Conservation (phyloP, 2,329 filamentous ascomycete species). For the Leptographium wingfieldii region DNA sequence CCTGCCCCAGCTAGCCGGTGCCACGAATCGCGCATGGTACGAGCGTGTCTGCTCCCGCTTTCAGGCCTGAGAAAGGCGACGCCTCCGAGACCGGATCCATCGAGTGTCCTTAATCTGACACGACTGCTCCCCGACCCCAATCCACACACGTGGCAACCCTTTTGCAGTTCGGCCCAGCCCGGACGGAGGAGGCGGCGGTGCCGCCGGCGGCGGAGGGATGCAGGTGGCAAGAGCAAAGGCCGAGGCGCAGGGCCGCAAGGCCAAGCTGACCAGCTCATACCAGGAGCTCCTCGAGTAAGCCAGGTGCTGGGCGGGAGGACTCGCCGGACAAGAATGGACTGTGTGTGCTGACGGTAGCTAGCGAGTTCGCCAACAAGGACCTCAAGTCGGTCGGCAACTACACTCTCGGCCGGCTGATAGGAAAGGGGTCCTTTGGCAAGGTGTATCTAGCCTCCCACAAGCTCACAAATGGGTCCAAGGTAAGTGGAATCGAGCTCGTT, state of each 20-base stretch:
- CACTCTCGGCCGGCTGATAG: conserved; percentile 77
- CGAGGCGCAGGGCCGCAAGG: conserved; percentile 48
- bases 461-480: conserved; percentile 96
- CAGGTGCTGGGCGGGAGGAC: no score
- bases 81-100: no score
- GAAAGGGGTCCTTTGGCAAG: conserved; percentile 96
- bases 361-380: conserved; percentile 88
- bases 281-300: conserved; percentile 86
- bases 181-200: not conserved
- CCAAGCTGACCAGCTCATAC: conserved; percentile 89
- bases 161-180: no score
- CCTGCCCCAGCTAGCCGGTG: no score
- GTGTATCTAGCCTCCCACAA: conserved; percentile 95
- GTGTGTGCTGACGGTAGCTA: conserved; percentile 23
- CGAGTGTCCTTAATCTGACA: not conserved
- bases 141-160: not conserved
- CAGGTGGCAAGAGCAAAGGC: conserved; percentile 42
- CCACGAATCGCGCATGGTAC: no score
- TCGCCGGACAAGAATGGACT: not conserved
- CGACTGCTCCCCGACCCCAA: not conserved
- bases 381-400: conserved; percentile 93
- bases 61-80: no score
- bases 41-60: no score
- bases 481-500: conserved; percentile 23
- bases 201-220: conserved; percentile 27